Conservation (phyloP, 768 basidiomycete species). For the Crepidotus variabilis region DNA sequence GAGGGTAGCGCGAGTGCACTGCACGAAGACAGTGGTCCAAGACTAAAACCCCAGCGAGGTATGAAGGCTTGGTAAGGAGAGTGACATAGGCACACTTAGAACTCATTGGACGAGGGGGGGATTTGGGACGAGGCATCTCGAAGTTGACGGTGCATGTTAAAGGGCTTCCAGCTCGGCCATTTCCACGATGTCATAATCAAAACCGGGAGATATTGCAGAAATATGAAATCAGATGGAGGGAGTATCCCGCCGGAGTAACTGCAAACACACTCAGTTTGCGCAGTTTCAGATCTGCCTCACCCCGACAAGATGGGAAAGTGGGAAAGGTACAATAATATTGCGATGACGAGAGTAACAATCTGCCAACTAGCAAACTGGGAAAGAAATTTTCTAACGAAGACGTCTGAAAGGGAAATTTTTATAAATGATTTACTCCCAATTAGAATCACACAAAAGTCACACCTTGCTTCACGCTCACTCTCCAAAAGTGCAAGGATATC, state of each 20-base stretch:
- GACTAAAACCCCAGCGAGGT: slow-evolving; percentile 62
- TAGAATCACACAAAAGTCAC: slow-evolving; percentile 29
- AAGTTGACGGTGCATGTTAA: slow-evolving; percentile 16
- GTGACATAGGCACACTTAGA: slow-evolving; percentile 62
- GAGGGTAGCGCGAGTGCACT: slow-evolving; percentile 63
- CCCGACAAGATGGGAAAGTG: neutral
- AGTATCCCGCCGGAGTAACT: slow-evolving; percentile 14
- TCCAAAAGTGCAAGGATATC: slow-evolving; percentile 97
- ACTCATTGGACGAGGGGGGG: slow-evolving; percentile 13
- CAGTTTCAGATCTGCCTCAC: neutral
- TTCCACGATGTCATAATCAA: slow-evolving; percentile 21
- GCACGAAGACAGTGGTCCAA: slow-evolving; percentile 50
- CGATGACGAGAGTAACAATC: slow-evolving; percentile 8
- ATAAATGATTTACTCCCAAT: neutral
- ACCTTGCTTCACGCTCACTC: slow-evolving; percentile 99
- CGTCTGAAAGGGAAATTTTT: slow-evolving; percentile 21
- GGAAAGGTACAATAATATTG: slow-evolving; percentile 23
- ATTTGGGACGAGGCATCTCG: slow-evolving; percentile 5
- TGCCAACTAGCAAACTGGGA: neutral
- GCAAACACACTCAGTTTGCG: neutral
- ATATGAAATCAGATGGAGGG: slow-evolving; percentile 15
- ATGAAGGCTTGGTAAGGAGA: slow-evolving; percentile 70
- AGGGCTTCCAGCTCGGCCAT: slow-evolving; percentile 16
- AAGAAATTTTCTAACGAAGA: slow-evolving; percentile 29
- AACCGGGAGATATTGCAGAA: slow-evolving; percentile 11